Evolutionary conservation across 2,329 filamentous ascomycete species (phyloP), one percentile per base, ranked within the genome.

Genomic region (Diaporthe citrichinensis): DNA sequence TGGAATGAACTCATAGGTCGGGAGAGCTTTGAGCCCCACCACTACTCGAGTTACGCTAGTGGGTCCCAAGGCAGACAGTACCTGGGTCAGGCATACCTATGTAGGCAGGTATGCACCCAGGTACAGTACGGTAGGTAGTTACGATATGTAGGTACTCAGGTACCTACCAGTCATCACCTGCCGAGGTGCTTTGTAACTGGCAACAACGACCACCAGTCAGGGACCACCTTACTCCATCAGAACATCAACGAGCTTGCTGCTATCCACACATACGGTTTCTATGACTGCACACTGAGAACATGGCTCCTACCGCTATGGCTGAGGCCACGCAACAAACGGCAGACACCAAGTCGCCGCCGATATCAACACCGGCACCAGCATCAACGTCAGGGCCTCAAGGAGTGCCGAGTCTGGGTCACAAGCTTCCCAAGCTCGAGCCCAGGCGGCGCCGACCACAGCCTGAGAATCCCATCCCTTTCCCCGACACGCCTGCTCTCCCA

Each of bases 401-500:
- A 41, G 85, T 88, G 46, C 87, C 88, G 23, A 86, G 88, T 79
- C 85, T 91, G 39, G 90, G 88, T 80, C 85, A 90, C 80, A 88
- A 87, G 76, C 88, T 94, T 57, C 93, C 93, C 44, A 94, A 91
- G 81, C 88, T 95, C 76, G 89, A 93, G 80, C 92, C 93, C 41
- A 90, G 93, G 76, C 88, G 88, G 76, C 88, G 90, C 76, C 87
- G 89, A 76, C 81, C 85, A 76, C 83, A 86, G 77, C 84, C 88
- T 39, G 82, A 88, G 59, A 93, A 91, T 80, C 86, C 88, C 39
- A 85, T 86, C 36, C 93, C 95, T 77, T 88, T 94, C 61, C 96
- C 96, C 76, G 88, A 90, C 79, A 98, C 96, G 39, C 95, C 95
- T 65, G 82, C 88, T 53, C 89, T 98, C 12, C 92, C 95, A 46